Base-by-base conservation (phyloP, 2,329 filamentous ascomycete species). In the Pezicula neosporulosa region DNA sequence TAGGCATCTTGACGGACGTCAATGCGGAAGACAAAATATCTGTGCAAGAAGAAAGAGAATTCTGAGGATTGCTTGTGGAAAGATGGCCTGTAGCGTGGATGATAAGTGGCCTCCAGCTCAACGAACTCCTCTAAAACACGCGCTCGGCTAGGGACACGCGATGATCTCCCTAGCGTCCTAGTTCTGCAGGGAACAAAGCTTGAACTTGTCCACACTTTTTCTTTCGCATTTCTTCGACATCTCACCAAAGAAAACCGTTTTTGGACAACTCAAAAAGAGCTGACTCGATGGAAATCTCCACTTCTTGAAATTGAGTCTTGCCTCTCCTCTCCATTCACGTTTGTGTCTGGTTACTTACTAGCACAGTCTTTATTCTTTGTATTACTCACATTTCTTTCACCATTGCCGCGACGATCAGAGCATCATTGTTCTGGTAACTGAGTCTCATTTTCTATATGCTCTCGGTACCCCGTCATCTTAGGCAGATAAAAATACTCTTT, bases 401-500 rank as follows among this genome's bases (percentile, higher is more conserved):
- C 24, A 61, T 56, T 66, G 65, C 65, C 65, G 54, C 58, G 65
- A 66, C 60, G 57, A 66, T 57, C 58, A 57, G 61, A 60, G 58
- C 60, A 50, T 56, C 30, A 48, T 44, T 58, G 63, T 60, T 65
- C 60, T 76, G 77, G 81, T 79, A 81, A 85, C 82, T 83, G 82
- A 81, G 78, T 63, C 50, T 77, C 71, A 63, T 68, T 69, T 72
- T 66, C 78, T 71, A 79, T 90, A 85, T 86, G 78, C 76, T 81
- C 81, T 90, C 89, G 88, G 90, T 94, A 87, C 77, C 78, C 80
- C 80, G 85, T 87, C 82, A 78, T 73, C 71, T 70, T 71, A 81
- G 89, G 90, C 91, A 87, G 77, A 96, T 81, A 96, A 71, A 69
- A 82, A 81, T 50, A 21, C 42, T 41, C 55, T 54, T 44, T 49